phyloP scores from a whole-genome alignment of 352 stramenopile genomes.

The Globisporangium carolinianum region DNA sequence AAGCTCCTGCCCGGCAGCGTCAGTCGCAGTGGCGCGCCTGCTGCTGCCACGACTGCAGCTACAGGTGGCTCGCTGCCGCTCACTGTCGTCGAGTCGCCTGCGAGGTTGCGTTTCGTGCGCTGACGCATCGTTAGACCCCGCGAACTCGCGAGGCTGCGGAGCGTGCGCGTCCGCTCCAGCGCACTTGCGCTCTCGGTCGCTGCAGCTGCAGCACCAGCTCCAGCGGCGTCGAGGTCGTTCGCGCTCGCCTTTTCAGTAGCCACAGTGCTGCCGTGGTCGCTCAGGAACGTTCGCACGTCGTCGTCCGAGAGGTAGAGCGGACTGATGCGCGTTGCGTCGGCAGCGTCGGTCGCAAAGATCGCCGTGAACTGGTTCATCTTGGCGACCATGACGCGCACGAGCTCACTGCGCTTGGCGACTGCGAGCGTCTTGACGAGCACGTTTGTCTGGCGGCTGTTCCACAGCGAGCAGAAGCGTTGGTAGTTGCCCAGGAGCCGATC shows the following conservation, averaged over 20 bases:
- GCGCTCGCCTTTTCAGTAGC: not conserved
- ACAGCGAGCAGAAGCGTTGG: constrained; percentile 64
- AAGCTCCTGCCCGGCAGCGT: constrained; percentile 2
- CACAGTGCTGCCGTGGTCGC: constrained; percentile 1
- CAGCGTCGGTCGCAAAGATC: constrained; percentile 28
- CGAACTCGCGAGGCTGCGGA: constrained; percentile 13
- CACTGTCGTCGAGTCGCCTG: not conserved
- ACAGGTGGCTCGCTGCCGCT: not conserved
- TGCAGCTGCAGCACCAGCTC: not conserved
- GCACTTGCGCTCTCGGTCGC: not conserved
- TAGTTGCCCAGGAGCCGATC: constrained; percentile 64
- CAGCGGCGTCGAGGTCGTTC: not conserved
- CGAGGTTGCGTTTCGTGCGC: constrained; percentile 4
- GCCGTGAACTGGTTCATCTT: constrained; percentile 50
- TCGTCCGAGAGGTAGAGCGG: constrained; percentile 53
- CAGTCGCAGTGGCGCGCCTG: not conserved
- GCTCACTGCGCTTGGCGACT: constrained; percentile 40
- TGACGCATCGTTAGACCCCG: constrained; percentile 12
- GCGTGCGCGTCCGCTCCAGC: not conserved
- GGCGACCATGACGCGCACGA: constrained; percentile 42
- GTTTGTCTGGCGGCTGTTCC: constrained; percentile 45
- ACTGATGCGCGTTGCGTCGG: constrained; percentile 29
- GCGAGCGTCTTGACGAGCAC: constrained; percentile 36
- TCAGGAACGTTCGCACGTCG: constrained; percentile 27
- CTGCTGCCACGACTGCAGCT: not conserved